These are phyloP conservation scores for Suillus spraguei DNA, from an alignment of 768 basidiomycete genomes.

Conservation along the genomic window DNA sequence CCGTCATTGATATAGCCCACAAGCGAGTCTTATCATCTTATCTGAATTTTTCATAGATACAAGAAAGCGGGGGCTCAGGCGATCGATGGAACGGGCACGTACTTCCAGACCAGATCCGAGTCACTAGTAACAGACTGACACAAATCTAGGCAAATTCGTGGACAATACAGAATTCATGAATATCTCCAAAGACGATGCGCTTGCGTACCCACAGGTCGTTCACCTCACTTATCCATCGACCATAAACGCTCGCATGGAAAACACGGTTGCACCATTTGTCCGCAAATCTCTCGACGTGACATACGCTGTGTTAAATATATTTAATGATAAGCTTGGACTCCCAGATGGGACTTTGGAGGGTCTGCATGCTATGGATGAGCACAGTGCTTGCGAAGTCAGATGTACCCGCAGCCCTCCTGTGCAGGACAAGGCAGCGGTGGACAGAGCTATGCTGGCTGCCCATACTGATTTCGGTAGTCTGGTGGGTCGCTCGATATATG, in stretches of 20 bases:
- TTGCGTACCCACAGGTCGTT: constrained; percentile 56
- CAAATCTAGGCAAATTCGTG: not conserved
- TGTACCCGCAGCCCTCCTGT: constrained; percentile 51
- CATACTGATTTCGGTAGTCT: constrained; percentile 81
- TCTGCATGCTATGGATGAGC: constrained; percentile 46
- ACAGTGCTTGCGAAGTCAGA: constrained; percentile 60
- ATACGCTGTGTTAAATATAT: constrained; percentile 51
- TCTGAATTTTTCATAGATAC: constrained; percentile 39
- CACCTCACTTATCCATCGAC: constrained; percentile 60
- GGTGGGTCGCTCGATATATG: constrained; percentile 37
- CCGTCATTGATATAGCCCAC: constrained; percentile 4
- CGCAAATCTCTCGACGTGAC: constrained; percentile 60
- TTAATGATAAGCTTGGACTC: constrained; percentile 58
- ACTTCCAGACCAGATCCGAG: constrained; percentile 9
- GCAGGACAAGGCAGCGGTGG: constrained; percentile 25
- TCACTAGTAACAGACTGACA: not conserved
- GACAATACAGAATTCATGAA: constrained; percentile 70
- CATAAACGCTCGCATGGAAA: constrained; percentile 51
- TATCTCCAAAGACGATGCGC: constrained; percentile 67
- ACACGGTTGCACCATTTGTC: constrained; percentile 55
- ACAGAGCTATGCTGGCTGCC: constrained; percentile 54
- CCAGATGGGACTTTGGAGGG: constrained; percentile 47
- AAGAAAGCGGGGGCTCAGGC: constrained; percentile 66
- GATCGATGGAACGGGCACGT: constrained; percentile 56
- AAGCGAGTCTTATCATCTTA: not conserved